These are phyloP conservation scores for Nakazawaea pomicola DNA, from an alignment of 805 yeast genomes.

Conservation along the genomic window DNA sequence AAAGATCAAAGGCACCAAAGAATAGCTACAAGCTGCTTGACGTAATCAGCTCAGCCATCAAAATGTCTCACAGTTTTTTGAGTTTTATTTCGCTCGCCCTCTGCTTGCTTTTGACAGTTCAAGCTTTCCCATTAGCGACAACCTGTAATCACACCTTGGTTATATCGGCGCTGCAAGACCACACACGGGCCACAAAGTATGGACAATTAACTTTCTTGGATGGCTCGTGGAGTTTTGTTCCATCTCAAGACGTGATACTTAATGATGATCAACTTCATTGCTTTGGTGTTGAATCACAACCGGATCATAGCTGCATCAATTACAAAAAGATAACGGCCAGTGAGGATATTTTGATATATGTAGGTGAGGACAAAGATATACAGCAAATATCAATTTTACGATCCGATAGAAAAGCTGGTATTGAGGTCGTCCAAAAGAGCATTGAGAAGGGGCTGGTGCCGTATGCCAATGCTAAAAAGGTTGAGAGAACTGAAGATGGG, in stretches of 20 bases:
- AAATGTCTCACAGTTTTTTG: too few relatives aligned
- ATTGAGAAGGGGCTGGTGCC: not conserved
- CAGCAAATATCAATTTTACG: not conserved
- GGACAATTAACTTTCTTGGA: not conserved
- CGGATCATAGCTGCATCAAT: constrained; percentile 4
- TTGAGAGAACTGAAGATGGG: constrained; percentile 1
- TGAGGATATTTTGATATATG: constrained; percentile 4
- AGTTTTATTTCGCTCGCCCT: not conserved
- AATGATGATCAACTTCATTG: not conserved
- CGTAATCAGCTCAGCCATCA: too few relatives aligned
- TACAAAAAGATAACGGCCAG: not conserved
- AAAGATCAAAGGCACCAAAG: too few relatives aligned
- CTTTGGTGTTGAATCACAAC: not conserved
- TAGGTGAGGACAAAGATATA: not conserved
- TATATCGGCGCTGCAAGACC: too few relatives aligned
- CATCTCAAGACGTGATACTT: not conserved
- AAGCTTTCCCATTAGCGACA: not conserved
- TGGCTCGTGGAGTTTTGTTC: not conserved
- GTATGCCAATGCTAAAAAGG: not conserved
- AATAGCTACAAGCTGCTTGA: too few relatives aligned
- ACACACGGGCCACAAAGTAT: not conserved
- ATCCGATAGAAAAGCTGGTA: constrained; percentile 1
- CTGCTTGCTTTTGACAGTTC: not conserved
- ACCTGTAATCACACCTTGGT: not conserved
- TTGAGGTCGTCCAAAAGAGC: not conserved